These are phyloP conservation scores for Trypanosoma rangeli DNA, from an alignment of 208 protist genomes.

Conservation along the genomic window DNA sequence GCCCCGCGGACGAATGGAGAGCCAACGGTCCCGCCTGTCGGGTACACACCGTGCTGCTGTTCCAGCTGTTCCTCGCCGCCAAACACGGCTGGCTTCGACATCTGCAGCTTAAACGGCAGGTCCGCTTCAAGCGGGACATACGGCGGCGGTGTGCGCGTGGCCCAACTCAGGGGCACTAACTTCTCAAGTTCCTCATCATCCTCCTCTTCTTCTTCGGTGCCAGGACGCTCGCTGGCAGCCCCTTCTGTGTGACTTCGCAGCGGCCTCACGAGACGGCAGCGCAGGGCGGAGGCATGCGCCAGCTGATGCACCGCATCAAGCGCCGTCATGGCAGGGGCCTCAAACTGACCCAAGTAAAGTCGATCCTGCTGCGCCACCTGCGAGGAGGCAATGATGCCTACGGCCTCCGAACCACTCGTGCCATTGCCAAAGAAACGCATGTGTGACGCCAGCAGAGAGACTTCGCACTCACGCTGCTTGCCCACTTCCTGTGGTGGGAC, in stretches of 20 bases:
- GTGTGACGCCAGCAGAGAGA: conserved; percentile 70
- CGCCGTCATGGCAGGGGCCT: conserved; percentile 76
- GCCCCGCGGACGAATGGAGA: conserved; percentile 70
- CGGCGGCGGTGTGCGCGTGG: conserved; percentile 75
- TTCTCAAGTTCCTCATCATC: conserved; percentile 47
- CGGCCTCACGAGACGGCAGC: conserved; percentile 53
- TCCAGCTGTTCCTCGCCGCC: conserved; percentile 13
- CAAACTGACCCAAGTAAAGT: conserved; percentile 86
- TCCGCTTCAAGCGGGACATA: conserved; percentile 86
- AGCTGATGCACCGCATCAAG: conserved; percentile 84
- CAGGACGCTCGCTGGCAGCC: background rate
- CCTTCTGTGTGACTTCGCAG: background rate
- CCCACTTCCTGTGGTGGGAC: conserved; percentile 48
- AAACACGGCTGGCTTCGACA: conserved; percentile 71
- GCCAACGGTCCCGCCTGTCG: conserved; percentile 73
- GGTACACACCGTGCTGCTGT: conserved; percentile 29
- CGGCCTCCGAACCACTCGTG: conserved; percentile 52
- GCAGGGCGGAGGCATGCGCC: conserved; percentile 62
- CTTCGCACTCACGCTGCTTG: conserved; percentile 52
- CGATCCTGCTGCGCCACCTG: conserved; percentile 78
- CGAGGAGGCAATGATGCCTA: conserved; percentile 71
- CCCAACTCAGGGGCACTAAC: conserved; percentile 77
- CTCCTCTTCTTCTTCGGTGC: background rate
- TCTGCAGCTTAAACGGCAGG: conserved; percentile 79
- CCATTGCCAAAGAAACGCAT: conserved; percentile 44